Evolutionary conservation across 1,284 basidiomycete species (phyloP), one percentile per base, ranked within the genome.

Genomic region (Cutaneotrichosporon cutaneum): DNA sequence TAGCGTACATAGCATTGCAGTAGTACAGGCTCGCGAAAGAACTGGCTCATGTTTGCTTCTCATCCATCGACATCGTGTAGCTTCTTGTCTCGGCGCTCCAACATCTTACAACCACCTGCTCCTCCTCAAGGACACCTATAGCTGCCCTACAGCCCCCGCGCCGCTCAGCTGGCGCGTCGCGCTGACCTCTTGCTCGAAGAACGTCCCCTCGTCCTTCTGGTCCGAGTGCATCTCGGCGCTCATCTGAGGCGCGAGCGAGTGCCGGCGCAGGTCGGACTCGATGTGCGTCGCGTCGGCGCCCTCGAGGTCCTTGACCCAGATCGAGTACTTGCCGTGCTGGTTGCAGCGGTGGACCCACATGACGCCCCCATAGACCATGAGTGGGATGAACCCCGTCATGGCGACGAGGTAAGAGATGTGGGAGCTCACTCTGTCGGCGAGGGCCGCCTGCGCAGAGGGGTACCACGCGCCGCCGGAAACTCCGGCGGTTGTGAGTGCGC

Each of bases 381-480:
- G 63, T 11, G 68, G 68, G 13, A 70, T 48, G 51, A 70, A 70
- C 18, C 68, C 68, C 18, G 61, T 64, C 54, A 70, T 59, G 27
- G 68, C 42, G 32, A 68, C 63, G 13, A 72, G 59, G 64, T 62
- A 73, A 13, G 68, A 68, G 16, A 63, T 61, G 44, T 69, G 71
- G 0, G 68, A 59, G 13, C 42, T 51, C 22, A 47, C 35, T 11
- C 44, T n/a, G 55, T 75, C 71, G 14, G 64, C 53, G 11, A 72
- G 60, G 2, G 66, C 66, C 3, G 67, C 69, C 47, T 70, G 69
- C 33, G 71, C 63, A 1, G 70, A 54, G 4, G 72, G 72, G 45
- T 59, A 71, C 13, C 59, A 65, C 7, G 70, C 72, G 30, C 72
- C 70, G 21, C 72, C 72, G 2, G 64, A 65, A 9, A 74, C 72